Conservation (phyloP, 2,329 filamentous ascomycete species). For the Trichocomaceae sp. region DNA sequence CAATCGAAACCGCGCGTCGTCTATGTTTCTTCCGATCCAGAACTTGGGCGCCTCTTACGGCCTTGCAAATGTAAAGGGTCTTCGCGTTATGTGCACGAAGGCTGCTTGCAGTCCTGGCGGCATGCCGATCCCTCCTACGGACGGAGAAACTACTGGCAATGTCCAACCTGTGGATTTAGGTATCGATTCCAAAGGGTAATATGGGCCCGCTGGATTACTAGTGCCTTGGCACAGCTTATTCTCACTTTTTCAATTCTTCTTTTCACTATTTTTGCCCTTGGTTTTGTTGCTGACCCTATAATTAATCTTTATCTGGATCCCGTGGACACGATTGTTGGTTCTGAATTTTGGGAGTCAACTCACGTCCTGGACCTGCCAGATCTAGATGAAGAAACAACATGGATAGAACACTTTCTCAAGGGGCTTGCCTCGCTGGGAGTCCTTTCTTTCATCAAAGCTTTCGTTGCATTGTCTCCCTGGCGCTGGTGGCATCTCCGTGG, state of each 20-base stretch:
- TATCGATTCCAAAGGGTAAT: conserved; percentile 73
- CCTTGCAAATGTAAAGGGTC: conserved; percentile 93
- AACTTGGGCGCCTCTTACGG: conserved; percentile 70
- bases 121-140: conserved; percentile 60
- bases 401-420: conserved; percentile 80
- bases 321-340: conserved; percentile 53
- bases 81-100: conserved; percentile 89
- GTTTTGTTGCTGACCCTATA: conserved; percentile 88
- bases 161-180: conserved; percentile 77
- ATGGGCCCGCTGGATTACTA: conserved; percentile 65
- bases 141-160: conserved; percentile 72
- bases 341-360: conserved; percentile 34
- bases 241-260: conserved; percentile 69
- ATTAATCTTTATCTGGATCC: conserved; percentile 84
- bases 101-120: conserved; percentile 78
- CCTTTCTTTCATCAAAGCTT: conserved; percentile 74
- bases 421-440: conserved; percentile 85
- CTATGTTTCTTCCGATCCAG: conserved; percentile 68
- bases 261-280: conserved; percentile 69
- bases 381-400: conserved; percentile 52
- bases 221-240: conserved; percentile 57
- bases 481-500: conserved; percentile 69
- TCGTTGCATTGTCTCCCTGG: conserved; percentile 67
- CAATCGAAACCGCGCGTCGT: conserved; percentile 52
- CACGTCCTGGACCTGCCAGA: conserved; percentile 29